A percentile compares a stretch with the other conserved stretches of the same genome.
Evolutionary conservation across 2,329 filamentous ascomycete species (phyloP).

Genomic region (Macroventuria anomochaeta): DNA sequence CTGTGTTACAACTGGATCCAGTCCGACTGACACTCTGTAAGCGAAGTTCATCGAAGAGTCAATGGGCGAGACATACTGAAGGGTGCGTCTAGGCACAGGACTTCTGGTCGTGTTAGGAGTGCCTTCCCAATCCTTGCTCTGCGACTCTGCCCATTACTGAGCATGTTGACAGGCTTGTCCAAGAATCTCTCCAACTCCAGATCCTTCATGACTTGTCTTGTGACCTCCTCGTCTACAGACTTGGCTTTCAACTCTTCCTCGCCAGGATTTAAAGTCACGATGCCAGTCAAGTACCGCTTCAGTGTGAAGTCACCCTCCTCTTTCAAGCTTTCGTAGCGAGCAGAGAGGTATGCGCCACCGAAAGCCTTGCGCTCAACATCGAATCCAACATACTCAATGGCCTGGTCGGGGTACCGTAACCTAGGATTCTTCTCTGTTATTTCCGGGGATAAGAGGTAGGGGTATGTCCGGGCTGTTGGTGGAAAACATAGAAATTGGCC

Average conservation of each 20-base stretch:
- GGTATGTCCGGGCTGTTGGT: constrained; percentile 76
- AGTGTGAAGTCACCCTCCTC: constrained; percentile 90
- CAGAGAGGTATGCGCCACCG: constrained; percentile 78
- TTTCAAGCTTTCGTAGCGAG: constrained; percentile 85
- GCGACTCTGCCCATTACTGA: constrained; percentile 93
- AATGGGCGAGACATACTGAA: constrained; percentile 67
- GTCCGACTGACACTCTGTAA: constrained; percentile 66
- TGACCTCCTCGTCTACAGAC: constrained; percentile 53
- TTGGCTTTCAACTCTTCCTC: constrained; percentile 56
- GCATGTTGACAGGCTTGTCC: constrained; percentile 81
- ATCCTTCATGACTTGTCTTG: constrained; percentile 71
- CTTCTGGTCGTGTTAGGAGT: constrained; percentile 76
- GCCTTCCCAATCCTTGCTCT: constrained; percentile 88
- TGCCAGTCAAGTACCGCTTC: constrained; percentile 78
- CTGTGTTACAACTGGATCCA: constrained; percentile 82
- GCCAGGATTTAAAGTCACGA: constrained; percentile 81
- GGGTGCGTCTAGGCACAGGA: constrained; percentile 83
- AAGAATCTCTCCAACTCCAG: constrained; percentile 73
- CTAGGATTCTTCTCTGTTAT: constrained; percentile 60
- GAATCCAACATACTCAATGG: constrained; percentile 91
- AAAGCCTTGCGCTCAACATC: constrained; percentile 71
- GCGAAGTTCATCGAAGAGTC: not conserved
- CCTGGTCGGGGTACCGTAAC: constrained; percentile 66
- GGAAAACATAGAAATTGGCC: constrained; percentile 79
- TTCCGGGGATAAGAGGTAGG: constrained; percentile 72